A percentile compares a stretch with the other conserved stretches of the same genome.
phyloP scores from a whole-genome alignment of 2,329 filamentous ascomycete genomes.

The Tolypocladium nubicola region DNA sequence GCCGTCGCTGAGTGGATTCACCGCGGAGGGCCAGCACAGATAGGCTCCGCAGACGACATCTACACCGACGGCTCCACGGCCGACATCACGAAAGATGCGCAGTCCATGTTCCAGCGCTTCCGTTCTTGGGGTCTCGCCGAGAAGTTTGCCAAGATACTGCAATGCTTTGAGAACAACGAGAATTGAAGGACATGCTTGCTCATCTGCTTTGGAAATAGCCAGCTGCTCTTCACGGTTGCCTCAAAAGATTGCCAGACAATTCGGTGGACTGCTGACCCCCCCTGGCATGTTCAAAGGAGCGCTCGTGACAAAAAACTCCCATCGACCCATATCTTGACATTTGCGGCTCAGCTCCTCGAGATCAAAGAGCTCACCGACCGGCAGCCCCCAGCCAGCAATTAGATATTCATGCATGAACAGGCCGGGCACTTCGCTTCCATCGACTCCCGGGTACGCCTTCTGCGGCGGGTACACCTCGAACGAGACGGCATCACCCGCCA shows the following conservation, averaged over 20 bases:
- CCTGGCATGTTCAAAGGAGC: constrained; percentile 36
- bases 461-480: constrained; percentile 29
- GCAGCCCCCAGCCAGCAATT: constrained; percentile 37
- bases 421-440: constrained; percentile 7
- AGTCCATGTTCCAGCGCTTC: constrained; percentile 11
- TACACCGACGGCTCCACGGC: constrained; percentile 6
- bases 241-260: constrained; percentile 31
- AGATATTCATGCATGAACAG: constrained; percentile 34
- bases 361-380: constrained; percentile 25
- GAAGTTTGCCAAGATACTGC: constrained; percentile 17
- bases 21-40: constrained; percentile 12
- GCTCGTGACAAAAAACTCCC: constrained; percentile 38
- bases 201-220: not conserved
- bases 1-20: constrained; percentile 12
- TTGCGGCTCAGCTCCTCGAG: constrained; percentile 26
- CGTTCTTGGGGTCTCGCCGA: constrained; percentile 15
- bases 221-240: not conserved
- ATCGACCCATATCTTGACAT: constrained; percentile 39
- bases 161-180: constrained; percentile 5
- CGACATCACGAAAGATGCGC: constrained; percentile 13
- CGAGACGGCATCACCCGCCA: constrained; percentile 30
- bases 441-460: constrained; percentile 15
- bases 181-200: not conserved
- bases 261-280: constrained; percentile 32
- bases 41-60: constrained; percentile 12